Base-by-base conservation (phyloP, 169 alveolate genomes). In the Cryptosporidium baileyi region DNA sequence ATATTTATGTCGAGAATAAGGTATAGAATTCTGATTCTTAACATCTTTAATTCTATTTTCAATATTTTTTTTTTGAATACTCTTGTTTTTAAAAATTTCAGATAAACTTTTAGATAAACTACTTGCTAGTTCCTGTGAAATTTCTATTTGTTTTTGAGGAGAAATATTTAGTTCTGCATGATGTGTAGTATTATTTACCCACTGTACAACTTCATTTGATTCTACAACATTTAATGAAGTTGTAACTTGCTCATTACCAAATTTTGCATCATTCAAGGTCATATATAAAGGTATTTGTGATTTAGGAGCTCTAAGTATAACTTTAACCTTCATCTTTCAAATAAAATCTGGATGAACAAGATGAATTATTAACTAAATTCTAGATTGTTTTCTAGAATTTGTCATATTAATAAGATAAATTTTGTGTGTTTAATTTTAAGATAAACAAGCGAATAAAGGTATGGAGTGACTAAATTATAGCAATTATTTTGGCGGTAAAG, bases 261-360 rank as follows among this genome's bases (percentile, higher is more conserved):
- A 51, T 34, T 74, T 74, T 17, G 85, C 85, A 24, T 57, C 59
- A 43, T 74, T 74, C 52, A 74, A 38, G 5, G 85, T 74, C 85
- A 74, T 74, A 32, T 74, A 59, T 5, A 74, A 26, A 13, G 85
- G 85, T 28, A 74, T 51, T 38, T 74, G 85, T 22, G 85, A 74
- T 74, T 74, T 74, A 52, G 85, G 85, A 28, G 85, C 85, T 7
- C 85, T 67, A 17, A 74, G 67, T 28, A 74, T 74, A 43, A 74
- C 85, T 54, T 74, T 74, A 28, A 74, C 85, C 54, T 74, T 74
- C 85, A 74, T 74, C 19, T 41, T 57, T 51, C 47, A 1, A 6
- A 30, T 19, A 19, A 57, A 57, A 2, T 22, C 6, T 1, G 22
- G n/a, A 19, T 11, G 32, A 24, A 57, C 34, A 57, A 30, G 32